Conservation (phyloP, 164 flowering plant genomes). For the Magnolia changhungtana region DNA sequence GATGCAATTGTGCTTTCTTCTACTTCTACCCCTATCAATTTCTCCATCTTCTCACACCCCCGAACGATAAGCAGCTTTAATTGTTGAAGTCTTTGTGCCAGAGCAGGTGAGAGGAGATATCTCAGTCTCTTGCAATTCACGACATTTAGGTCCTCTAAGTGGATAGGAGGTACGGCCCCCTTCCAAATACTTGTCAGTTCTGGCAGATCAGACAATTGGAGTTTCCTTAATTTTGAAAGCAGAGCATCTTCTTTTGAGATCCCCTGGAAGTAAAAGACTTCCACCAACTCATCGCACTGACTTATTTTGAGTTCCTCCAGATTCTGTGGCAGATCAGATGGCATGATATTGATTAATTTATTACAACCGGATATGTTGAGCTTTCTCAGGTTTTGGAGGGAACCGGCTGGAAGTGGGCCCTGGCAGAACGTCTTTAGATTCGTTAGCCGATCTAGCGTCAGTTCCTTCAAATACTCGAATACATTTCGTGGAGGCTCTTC, state of each 20-base stretch:
- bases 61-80: background rate
- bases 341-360: background rate
- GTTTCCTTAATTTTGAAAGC: background rate
- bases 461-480: background rate
- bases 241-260: background rate
- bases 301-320: background rate
- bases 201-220: no score
- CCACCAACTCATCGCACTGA: background rate
- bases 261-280: background rate
- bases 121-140: background rate
- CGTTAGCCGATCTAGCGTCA: background rate
- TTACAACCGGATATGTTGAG: background rate
- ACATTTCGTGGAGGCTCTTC: background rate
- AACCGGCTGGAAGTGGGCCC: background rate
- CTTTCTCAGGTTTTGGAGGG: background rate
- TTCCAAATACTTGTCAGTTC: no score
- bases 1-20: no score
- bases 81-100: background rate
- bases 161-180: no score
- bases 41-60: background rate
- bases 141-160: background rate
- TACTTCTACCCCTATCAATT: background rate
- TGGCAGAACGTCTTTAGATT: background rate
- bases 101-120: background rate
- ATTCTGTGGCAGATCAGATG: background rate